phyloP scores from a whole-genome alignment of 177 flowering plant species.

The Vitis hybrid region DNA sequence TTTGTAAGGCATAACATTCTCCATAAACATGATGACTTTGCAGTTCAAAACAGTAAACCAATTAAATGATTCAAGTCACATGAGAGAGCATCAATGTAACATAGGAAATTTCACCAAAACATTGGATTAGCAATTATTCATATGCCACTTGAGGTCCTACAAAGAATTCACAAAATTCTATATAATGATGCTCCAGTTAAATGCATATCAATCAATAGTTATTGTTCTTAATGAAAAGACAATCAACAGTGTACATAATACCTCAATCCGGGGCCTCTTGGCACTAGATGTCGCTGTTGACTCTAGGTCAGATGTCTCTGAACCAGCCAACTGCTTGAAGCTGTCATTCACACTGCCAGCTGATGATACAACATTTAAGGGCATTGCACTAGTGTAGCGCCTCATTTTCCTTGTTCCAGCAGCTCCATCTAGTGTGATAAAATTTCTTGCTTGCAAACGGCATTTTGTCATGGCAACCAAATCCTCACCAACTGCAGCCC shows the following conservation, averaged over 20 bases:
- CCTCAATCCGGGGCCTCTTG: conserved; percentile 79
- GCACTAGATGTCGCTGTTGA: conserved; percentile 79
- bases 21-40: no score
- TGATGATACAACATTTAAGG: conserved; percentile 69
- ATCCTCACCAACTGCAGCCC: conserved; percentile 97
- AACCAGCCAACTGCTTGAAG: conserved; percentile 46
- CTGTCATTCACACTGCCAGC: conserved; percentile 66
- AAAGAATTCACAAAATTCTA: no score
- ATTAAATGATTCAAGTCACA: no score
- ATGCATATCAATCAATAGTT: neutral
- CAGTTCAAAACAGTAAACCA: no score
- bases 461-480: conserved; percentile 93
- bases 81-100: no score
- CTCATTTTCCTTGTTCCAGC: conserved; percentile 73
- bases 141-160: no score
- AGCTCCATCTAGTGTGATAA: conserved; percentile 63
- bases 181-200: no score
- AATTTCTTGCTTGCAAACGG: conserved; percentile 80
- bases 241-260: conserved; percentile 16
- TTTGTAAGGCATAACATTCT: no score
- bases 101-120: no score
- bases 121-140: no score
- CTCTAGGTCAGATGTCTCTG: conserved; percentile 76
- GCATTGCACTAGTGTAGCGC: conserved; percentile 79
- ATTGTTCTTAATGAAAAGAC: neutral